phyloP scores from a whole-genome alignment of 495 filamentous ascomycete genomes.

The Viridothelium virens region DNA sequence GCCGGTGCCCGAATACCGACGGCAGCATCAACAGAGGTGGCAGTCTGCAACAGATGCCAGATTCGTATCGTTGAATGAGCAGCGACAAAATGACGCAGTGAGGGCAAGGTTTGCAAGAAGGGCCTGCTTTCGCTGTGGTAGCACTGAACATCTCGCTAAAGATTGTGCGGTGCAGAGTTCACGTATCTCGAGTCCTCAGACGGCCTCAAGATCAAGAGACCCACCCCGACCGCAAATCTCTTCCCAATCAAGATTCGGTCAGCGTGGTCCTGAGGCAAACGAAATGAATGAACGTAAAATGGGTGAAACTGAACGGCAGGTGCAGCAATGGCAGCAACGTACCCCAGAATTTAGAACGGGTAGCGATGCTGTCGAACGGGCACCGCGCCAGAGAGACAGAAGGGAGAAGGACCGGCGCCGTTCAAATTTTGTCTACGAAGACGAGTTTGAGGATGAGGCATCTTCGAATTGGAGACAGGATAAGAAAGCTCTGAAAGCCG shows the following conservation, averaged over 20 bases:
- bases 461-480: not conserved
- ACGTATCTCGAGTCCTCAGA: not conserved
- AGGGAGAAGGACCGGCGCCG: not conserved
- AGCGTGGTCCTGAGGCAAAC: not conserved
- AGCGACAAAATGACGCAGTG: not conserved
- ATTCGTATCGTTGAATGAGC: not conserved
- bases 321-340: not conserved
- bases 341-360: not conserved
- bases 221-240: not conserved
- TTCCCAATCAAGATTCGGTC: not conserved
- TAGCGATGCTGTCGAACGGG: conserved; percentile 1
- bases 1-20: not conserved
- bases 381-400: conserved; percentile 2
- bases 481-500: conserved; percentile 9
- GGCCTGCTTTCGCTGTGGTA: conserved; percentile 21
- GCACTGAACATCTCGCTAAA: conserved; percentile 19
- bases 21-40: not conserved
- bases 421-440: not conserved
- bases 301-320: not conserved
- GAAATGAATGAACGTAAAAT: not conserved
- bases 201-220: not conserved
- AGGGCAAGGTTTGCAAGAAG: not conserved
- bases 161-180: conserved; percentile 17
- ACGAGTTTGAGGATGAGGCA: not conserved
- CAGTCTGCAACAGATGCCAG: not conserved